A percentile compares a stretch with the other conserved stretches of the same genome.
phyloP scores from a whole-genome alignment of 176 grass and related monocot genomes.

The Elymus sibiricus region DNA sequence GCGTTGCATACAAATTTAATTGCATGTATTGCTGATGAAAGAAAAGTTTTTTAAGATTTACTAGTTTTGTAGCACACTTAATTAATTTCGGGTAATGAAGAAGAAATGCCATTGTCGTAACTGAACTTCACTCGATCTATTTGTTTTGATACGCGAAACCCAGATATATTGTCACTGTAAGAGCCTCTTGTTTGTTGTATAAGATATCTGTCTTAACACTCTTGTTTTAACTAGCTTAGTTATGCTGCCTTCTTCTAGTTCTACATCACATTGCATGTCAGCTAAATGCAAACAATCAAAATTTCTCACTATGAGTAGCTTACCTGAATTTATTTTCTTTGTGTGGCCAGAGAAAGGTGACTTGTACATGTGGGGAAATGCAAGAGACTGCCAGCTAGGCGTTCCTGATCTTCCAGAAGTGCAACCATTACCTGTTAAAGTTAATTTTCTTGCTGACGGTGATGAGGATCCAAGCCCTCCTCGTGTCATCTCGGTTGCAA shows the following conservation, averaged over 20 bases:
- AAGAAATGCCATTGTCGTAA: neutral
- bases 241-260: conserved; percentile 13
- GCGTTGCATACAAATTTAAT: neutral
- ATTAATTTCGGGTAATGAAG: neutral
- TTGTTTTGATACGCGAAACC: neutral
- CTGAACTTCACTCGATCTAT: neutral
- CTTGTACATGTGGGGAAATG: conserved; percentile 97
- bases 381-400: conserved; percentile 90
- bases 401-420: conserved; percentile 67
- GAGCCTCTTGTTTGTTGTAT: neutral
- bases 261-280: neutral
- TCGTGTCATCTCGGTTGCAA: conserved; percentile 66
- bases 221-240: neutral
- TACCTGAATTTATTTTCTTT: conserved; percentile 18
- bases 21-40: neutral
- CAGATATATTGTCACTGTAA: neutral
- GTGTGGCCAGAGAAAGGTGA: conserved; percentile 59
- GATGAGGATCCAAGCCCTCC: conserved; percentile 40
- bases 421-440: conserved; percentile 65
- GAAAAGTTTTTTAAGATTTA: neutral
- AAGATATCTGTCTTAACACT: neutral
- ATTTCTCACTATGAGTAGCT: conserved; percentile 6
- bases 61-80: neutral
- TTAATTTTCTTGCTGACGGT: conserved; percentile 80
- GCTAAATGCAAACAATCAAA: neutral